A percentile compares a stretch with the other conserved stretches of the same genome.
phyloP scores from a whole-genome alignment of 2,329 filamentous ascomycete species.

The Colletotrichum coccodes region DNA sequence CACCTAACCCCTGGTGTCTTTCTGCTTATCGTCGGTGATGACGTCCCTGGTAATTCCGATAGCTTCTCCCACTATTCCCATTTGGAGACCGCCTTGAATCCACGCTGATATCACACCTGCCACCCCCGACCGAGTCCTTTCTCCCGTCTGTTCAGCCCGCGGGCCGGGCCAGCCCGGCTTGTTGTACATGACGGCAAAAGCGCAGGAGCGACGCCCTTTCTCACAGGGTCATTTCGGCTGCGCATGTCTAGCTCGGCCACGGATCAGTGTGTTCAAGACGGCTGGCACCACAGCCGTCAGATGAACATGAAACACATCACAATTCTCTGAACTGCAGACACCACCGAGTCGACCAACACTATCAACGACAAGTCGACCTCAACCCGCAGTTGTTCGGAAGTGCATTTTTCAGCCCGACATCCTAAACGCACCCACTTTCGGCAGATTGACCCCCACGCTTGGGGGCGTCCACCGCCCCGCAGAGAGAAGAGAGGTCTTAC shows the following conservation, averaged over 20 bases:
- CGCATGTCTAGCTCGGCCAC: neutral
- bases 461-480: slow-evolving; percentile 5
- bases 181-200: slow-evolving; percentile 1
- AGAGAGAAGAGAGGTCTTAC: slow-evolving; percentile 4
- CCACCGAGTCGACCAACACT: neutral
- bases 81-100: slow-evolving; percentile 8
- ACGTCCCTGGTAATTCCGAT: slow-evolving; percentile 14
- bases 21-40: neutral
- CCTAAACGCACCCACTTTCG: slow-evolving; percentile 4
- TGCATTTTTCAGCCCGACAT: neutral
- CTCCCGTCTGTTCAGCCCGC: slow-evolving; percentile 5
- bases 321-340: neutral
- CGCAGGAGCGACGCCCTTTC: slow-evolving; percentile 8
- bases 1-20: neutral
- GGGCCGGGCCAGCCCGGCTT: slow-evolving; percentile 32
- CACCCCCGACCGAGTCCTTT: neutral
- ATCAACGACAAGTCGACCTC: slow-evolving; percentile 3
- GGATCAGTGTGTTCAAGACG: neutral
- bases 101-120: neutral
- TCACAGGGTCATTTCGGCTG: slow-evolving; percentile 12
- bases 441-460: slow-evolving; percentile 8
- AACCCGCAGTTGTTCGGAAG: neutral
- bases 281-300: neutral
- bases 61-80: neutral
- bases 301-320: neutral